phyloP scores from a whole-genome alignment of 352 stramenopile genomes.

The Phytophthora lateralis region DNA sequence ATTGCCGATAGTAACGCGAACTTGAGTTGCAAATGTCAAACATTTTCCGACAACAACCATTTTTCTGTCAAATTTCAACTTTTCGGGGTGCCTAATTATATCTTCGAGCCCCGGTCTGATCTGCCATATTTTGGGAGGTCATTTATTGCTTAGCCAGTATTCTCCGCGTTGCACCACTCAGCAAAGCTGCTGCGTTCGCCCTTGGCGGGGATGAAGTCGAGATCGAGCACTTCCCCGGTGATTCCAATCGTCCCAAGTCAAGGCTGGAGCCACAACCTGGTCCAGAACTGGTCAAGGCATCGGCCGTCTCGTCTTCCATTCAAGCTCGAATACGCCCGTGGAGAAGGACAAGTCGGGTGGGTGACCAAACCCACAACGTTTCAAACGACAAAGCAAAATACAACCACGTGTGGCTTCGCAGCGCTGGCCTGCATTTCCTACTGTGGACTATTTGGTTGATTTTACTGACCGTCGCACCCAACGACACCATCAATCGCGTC shows the following conservation, averaged over 20 bases:
- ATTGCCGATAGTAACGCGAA: neutral
- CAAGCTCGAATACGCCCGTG: neutral
- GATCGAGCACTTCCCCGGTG: neutral
- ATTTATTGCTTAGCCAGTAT: neutral
- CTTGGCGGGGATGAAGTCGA: neutral
- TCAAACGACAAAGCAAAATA: neutral
- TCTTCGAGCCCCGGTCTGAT: too few relatives aligned
- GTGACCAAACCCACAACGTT: neutral
- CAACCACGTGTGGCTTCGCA: neutral
- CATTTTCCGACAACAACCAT: neutral
- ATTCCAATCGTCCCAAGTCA: neutral
- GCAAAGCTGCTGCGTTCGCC: neutral
- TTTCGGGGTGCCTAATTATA: neutral
- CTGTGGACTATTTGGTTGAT: neutral
- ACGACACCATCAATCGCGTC: neutral
- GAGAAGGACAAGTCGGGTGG: neutral
- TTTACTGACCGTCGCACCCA: neutral
- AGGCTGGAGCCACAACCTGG: neutral
- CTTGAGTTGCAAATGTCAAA: neutral
- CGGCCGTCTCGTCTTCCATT: neutral
- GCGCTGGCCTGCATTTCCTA: neutral
- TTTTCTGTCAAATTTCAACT: neutral
- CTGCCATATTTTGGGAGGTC: too few relatives aligned
- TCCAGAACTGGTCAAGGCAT: neutral
- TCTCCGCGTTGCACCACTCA: neutral